Base-by-base conservation (phyloP, 2,329 filamentous ascomycete species). In the Aureobasidium sp. region DNA sequence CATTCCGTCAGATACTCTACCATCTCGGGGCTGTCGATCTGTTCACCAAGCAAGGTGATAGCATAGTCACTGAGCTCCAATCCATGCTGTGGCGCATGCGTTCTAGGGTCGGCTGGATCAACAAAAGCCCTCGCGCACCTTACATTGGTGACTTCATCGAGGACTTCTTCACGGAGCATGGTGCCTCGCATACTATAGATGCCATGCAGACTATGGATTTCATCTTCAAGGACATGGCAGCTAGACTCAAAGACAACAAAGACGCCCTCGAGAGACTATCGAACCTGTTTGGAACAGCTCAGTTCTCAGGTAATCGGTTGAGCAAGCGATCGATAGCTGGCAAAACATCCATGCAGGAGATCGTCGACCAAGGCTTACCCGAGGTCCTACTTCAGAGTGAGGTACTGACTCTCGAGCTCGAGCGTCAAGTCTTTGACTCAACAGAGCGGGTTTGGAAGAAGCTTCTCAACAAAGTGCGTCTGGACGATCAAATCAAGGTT, bases 1-100 rank as follows among this genome's bases (percentile, higher is more conserved):
- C 84, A 0, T 82, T 87, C 68, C 78, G 83, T 63, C 73, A 80
- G 44, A 73, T 85, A 29, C 73, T 86, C 34, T 82, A 84, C 67
- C 72, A 71, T 6, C 72, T 79, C 44, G 49, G 47, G 9, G 13
- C 47, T 32, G 15, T 10, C 30, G 59, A 54, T 16, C n/a, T 48
- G 16, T 48, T 39, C 16, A 30, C 30, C 5, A 32, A 29, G 1
- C 11, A 53, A 10, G 39, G n/a, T 11, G 41, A 47, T 10, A 50
- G 41, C 25, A 41, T 34, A n/a, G 9, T 57, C 5, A 21, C 59
- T 6, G 34, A 42, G 1, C 44, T 62, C 2, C 59, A 62, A n/a
- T 53, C 50, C 6, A 49, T 50, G 11, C 44, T 62, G 3, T 57
- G 41, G 42, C 42, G 50, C n/a, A 62, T 62, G 59, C 59, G 59